phyloP scores from a whole-genome alignment of 257 asterid genomes.

The Przewalskia tangutica region DNA sequence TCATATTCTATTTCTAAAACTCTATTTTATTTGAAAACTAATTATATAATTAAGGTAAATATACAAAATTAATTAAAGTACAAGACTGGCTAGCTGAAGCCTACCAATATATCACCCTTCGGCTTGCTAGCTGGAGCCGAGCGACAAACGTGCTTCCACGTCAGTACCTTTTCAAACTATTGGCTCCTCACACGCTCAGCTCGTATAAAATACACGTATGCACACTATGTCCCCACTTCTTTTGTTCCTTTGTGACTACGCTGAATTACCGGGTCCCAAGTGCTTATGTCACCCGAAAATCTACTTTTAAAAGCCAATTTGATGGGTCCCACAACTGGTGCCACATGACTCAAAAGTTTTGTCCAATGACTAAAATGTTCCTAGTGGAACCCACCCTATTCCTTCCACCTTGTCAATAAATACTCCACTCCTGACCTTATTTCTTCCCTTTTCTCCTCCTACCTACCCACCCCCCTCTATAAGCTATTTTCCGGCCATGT shows the following conservation, averaged over 20 bases:
- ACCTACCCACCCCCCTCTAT: conserved; percentile 12
- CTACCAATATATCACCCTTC: background rate
- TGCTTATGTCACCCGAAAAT: conserved; percentile 20
- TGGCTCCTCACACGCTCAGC: conserved; percentile 8
- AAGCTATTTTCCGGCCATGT: conserved; percentile 37
- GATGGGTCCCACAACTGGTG: conserved; percentile 34
- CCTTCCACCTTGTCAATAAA: conserved; percentile 27
- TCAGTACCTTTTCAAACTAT: conserved; percentile 8
- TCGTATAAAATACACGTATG: conserved; percentile 18
- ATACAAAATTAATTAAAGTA: no score
- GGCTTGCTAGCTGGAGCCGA: conserved; percentile 5
- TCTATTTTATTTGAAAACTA: no score
- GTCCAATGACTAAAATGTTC: conserved; percentile 32
- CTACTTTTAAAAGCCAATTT: conserved; percentile 20
- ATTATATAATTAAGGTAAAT: no score
- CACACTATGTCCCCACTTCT: conserved; percentile 4
- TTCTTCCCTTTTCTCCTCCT: conserved; percentile 59
- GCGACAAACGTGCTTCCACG: background rate
- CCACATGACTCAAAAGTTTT: conserved; percentile 61
- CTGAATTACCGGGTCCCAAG: conserved; percentile 28
- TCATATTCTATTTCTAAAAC: no score
- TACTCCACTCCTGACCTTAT: conserved; percentile 35
- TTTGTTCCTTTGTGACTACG: conserved; percentile 74
- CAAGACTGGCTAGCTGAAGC: no score
- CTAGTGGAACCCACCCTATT: conserved; percentile 16